Evolutionary conservation across 2,329 filamentous ascomycete species (phyloP), one percentile per base, ranked within the genome.

Genomic region (Colletotrichum coccodes): DNA sequence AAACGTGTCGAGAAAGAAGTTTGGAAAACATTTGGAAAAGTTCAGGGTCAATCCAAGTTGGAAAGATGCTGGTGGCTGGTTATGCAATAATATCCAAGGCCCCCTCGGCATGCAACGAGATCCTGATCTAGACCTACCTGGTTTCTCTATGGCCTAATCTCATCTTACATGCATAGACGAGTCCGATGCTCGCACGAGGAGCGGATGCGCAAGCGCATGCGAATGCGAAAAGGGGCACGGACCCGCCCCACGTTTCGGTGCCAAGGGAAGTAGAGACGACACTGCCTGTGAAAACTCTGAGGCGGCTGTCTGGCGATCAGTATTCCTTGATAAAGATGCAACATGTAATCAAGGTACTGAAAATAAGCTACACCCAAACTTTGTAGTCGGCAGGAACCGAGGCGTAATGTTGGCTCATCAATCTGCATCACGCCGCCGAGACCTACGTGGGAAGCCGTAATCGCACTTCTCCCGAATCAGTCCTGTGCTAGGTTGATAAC

Each of bases 201-300:
- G 12, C 40, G 40, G 30, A 11, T 58, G 56, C 56, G 21, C 40
- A 34, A 23, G 21, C n/a, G 40, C 14, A 18, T 58, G 38, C 56
- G 56, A 58, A n/a, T 58, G 56, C 56, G 56, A 58, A 58, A 46
- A 46, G 40, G 40, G 40, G 56, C n/a, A 40, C 40, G 56, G 40
- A 40, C 42, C 18, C 26, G n/a, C 30, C 11, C 40, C 21, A 7
- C 23, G 38, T 28, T 42, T 21, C 36, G 36, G 53, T 16, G 18
- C 18, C 14, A 7, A 26, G 7, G 23, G 36, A 6, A 18, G 40
- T 46, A 32, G n/a, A 34, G 38, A 44, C 40, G 40, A 58, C 12
- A 26, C 42, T 9, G 7, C 14, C n/a, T 12, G 28, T n/a, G 34
- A 34, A 16, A 3, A 14, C 44, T 23, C 44, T n/a, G 16, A 23